Base-by-base conservation (phyloP, 352 stramenopile genomes). In the Discostella stelligera region DNA sequence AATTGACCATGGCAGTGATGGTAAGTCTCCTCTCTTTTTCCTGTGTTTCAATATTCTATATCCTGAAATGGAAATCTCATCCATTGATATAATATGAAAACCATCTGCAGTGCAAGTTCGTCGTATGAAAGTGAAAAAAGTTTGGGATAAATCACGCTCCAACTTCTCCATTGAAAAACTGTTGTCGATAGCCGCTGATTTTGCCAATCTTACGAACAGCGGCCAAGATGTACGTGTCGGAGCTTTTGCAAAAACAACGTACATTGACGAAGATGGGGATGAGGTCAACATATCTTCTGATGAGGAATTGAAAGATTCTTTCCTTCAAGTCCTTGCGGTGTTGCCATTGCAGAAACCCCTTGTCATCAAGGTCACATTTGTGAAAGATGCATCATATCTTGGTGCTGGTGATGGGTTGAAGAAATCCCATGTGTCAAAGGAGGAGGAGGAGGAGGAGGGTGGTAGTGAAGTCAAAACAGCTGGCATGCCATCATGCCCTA, bases 401-500 rank as follows among this genome's bases (percentile, higher is more conserved):
- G 27, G 5, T 32, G 5, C 5, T 32, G 27, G 2, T 32, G 27
- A 32, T 32, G 27, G 27, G 27, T 32, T 32, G 27, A 32, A 32
- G 27, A 32, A 32, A 32, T 32, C 27, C 27, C 2, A 32, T 6
- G 27, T 32, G 27, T 32, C 27, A 6, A 32, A 32, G 27, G 27
- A 5, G 27, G 5, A 5, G 27, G 27, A 32, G 2, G 27, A 32
- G 27, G 27, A 5, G 27, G 5, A 5, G 27, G 27, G 5, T 32
- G 27, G 5, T 32, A 5, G 5, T 32, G 27, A 32, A 32, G 5
- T 32, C 27, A 32, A 32, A 5, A 32, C 27, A 6, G 27, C 53
- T 18, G 84, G 82, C 25, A 93, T 93, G 85, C 87, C 87, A 44
- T 69, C 25, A 27, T 93, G 96, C 84, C 95, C 96, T 6, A 98